phyloP scores from a whole-genome alignment of 75 land plant genomes.

The Azolla pinnata region DNA sequence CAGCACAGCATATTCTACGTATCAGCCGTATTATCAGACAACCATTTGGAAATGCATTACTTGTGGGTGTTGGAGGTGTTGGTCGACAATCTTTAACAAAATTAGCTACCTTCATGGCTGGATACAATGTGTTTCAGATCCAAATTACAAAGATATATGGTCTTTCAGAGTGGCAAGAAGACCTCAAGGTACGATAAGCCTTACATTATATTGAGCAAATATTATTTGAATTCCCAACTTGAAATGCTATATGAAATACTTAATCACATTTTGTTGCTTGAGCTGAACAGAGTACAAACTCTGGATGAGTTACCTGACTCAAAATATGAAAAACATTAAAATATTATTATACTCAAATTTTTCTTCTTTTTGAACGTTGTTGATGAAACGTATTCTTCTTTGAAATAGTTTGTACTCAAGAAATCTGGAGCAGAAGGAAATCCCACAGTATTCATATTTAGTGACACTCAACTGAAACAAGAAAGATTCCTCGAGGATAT shows the following conservation, averaged over 20 bases:
- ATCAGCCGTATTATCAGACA: conserved; percentile 38
- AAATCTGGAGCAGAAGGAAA: conserved; percentile 27
- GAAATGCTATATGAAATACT: no score
- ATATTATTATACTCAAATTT: no score
- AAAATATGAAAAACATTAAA: no score
- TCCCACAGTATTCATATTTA: conserved; percentile 27
- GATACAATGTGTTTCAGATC: conserved; percentile 26
- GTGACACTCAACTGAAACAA: conserved; percentile 29
- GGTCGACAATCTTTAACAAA: conserved; percentile 30
- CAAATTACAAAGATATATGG: conserved; percentile 35
- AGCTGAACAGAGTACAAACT: no score
- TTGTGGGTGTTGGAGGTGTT: conserved; percentile 37
- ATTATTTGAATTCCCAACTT: no score
- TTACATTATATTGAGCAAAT: no score
- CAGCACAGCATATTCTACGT: conserved; percentile 31
- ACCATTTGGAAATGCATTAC: conserved; percentile 33
- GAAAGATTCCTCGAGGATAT: conserved; percentile 35
- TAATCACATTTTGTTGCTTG: no score
- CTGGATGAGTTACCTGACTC: no score
- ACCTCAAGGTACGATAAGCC: conserved; percentile 38
- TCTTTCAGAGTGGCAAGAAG: conserved; percentile 28
- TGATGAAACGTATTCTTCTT: background rate
- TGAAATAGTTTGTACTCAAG: conserved; percentile 22
- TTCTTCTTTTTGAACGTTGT: no score
- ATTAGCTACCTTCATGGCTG: conserved; percentile 35